Evolutionary conservation across 176 grass and related monocot genomes (phyloP), one percentile per base, ranked within the genome.

Genomic region (Lolium multiflorum): DNA sequence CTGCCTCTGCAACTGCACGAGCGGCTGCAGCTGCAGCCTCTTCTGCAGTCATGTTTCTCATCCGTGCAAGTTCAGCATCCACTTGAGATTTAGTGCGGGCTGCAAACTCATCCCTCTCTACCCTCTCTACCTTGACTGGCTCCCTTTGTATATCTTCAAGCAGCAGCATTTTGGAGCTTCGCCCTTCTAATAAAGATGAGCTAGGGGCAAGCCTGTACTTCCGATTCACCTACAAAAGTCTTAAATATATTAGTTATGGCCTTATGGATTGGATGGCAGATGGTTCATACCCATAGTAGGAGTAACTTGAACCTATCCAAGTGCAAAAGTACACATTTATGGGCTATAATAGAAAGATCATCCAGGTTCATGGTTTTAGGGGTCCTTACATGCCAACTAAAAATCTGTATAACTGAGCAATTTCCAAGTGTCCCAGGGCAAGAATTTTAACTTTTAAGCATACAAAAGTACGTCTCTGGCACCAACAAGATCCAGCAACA

Each of bases 191-290:
- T 31, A 78, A 83, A 31, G 83, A 86, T 60, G 82, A 89, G 78
- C 89, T 88, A 76, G 89, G 92, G 37, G 95, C 91, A 14, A 98
- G 87, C 57, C 89, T 91, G 83, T 98, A 98, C 85, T 95, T 98
- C 25, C 87, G 87, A 79, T 95, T 98, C 76, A 98, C 95, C 95
- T 98, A 87, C 95, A 87, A 20, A 91, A 90, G 59, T 15, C 58
- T 62, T 69, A 61, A 54, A 84, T 26, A 85, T 35, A 41, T 60
- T 0, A 74, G 16, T 1, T 35, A 35, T 35, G 31, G 31, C 31
- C 31, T 75, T 35, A n/a, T n/a, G 25, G 44, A 15, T 81, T 56
- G 41, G 3, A 85, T 67, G 71, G 59, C 44, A 80, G 35, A 76
- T 74, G 15, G 28, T 11, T 47, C 79, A 83, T 44, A 60, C 28